Percentiles rank a stretch among this genome's conserved stretches.
Evolutionary conservation across 148 eudicot genomes (phyloP).

Genomic region (Limonium bicolor): DNA sequence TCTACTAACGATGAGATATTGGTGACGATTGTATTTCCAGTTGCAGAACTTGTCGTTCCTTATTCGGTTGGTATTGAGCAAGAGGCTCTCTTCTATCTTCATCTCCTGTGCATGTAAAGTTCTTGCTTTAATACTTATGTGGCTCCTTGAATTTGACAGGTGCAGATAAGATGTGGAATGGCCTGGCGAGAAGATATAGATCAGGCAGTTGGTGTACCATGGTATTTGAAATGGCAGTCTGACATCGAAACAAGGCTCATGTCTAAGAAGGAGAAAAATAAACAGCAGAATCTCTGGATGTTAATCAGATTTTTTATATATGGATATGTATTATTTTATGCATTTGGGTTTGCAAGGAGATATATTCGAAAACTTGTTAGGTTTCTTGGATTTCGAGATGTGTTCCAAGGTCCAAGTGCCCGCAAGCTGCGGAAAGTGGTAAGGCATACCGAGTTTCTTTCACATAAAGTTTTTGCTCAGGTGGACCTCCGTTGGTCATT

Average conservation of each 20-base stretch:
- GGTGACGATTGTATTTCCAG: conserved; percentile 58
- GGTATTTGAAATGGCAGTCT: conserved; percentile 79
- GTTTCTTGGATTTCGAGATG: conserved; percentile 55
- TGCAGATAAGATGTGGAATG: conserved; percentile 51
- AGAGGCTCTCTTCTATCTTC: neutral
- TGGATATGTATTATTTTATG: conserved; percentile 45
- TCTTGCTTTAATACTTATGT: conserved; percentile 8
- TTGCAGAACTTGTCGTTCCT: conserved; percentile 56
- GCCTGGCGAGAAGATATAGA: conserved; percentile 67
- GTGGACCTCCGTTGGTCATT: too few species aligned
- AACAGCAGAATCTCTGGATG: conserved; percentile 42
- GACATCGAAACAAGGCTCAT: conserved; percentile 47
- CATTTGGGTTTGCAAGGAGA: conserved; percentile 18
- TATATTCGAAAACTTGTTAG: conserved; percentile 42
- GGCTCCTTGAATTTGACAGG: conserved; percentile 19
- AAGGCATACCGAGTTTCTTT: too few species aligned
- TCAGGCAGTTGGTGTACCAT: conserved; percentile 40
- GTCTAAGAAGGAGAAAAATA: conserved; percentile 25
- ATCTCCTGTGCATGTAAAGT: neutral
- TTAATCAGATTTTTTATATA: conserved; percentile 31
- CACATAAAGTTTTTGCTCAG: too few species aligned
- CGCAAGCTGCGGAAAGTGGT: conserved; percentile 64
- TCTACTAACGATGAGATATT: conserved; percentile 45
- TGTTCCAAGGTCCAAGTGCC: conserved; percentile 49
- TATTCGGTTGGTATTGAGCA: conserved; percentile 29